Evolutionary conservation across 768 basidiomycete species (phyloP), one percentile per base, ranked within the genome.

Genomic region (Bullera alba): DNA sequence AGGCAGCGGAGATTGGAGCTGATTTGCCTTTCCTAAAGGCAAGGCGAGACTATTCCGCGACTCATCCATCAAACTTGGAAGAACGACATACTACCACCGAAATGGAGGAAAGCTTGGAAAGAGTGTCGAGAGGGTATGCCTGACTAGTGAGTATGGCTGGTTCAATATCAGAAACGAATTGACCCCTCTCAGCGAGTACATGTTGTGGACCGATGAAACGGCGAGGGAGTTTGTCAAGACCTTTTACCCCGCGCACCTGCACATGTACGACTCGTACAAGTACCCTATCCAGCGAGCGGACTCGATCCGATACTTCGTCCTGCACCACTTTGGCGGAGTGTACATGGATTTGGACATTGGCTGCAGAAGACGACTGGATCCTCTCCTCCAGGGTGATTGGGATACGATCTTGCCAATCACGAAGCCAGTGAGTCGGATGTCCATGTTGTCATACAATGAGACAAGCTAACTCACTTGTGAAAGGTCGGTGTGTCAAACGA

Each of bases 31-130:
- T 41, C 32, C 32, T 42, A 22, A 48, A 84, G 85, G 65, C 79
- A 82, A 22, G 75, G 80, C 32, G 86, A 95, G 66, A 81, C 79
- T 58, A 83, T 97, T 30, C 95, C 92, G 2, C 80, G 88, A 44
- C 87, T 99, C 51, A 80, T 99, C 42, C 95, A 99, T 73, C 93
- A 96, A 79, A 97, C 95, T 21, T 99, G 95, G 95, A 95, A 92
- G 77, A 83, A 85, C 8, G 85, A 92, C 48, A 80, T 79, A 0
- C 77, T 99, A 21, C 95, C 95, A 2, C 73, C 77, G 37, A 79
- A 80, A 53, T 99, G 92, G 92, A 79, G 80, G 54, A 76, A 75
- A 34, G 78, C 91, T 38, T 90, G 90, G 23, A 79, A 87, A 70
- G 82, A 77, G 25, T 97, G 95, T 75, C 80, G 84, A 51, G 81